Evolutionary conservation across 2,329 filamentous ascomycete genomes (phyloP).

Genomic region (Alternaria sp.): DNA sequence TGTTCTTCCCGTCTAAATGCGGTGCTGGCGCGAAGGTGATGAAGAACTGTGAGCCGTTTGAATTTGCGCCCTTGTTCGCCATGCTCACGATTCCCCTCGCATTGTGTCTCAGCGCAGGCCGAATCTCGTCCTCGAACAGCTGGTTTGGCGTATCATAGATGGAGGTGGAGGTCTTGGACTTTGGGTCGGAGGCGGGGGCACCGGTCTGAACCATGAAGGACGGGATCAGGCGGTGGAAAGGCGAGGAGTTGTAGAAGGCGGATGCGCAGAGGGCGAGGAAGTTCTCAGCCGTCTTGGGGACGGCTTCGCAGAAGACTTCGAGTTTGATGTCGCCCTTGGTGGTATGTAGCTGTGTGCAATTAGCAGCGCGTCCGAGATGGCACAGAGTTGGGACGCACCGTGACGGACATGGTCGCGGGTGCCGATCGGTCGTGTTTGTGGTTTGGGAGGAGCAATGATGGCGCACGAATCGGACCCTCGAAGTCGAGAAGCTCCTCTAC

Average conservation of each 20-base stretch:
- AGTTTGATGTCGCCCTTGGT: conserved; percentile 90
- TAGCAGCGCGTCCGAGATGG: neutral
- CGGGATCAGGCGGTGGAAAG: conserved; percentile 82
- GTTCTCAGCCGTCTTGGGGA: conserved; percentile 92
- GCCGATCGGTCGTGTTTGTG: conserved; percentile 21
- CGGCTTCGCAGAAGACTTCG: conserved; percentile 93
- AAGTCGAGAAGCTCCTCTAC: conserved; percentile 9
- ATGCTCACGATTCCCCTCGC: conserved; percentile 76
- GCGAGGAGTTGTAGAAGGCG: conserved; percentile 75
- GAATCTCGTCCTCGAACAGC: conserved; percentile 82
- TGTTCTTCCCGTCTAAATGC: conserved; percentile 84
- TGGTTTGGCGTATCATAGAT: conserved; percentile 65
- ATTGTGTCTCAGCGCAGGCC: conserved; percentile 72
- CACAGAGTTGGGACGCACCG: conserved; percentile 41
- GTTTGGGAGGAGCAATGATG: conserved; percentile 9
- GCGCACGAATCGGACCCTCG: conserved; percentile 11
- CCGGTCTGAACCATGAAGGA: conserved; percentile 84
- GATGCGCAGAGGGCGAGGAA: conserved; percentile 88
- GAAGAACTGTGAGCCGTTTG: conserved; percentile 84
- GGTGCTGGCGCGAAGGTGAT: conserved; percentile 78
- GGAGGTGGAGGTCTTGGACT: conserved; percentile 72
- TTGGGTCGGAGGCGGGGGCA: conserved; percentile 59
- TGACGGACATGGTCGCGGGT: conserved; percentile 56
- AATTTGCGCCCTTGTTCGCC: conserved; percentile 78
- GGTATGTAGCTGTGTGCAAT: conserved; percentile 71